A percentile compares a stretch with the other conserved stretches of the same genome.
These are phyloP conservation scores for Globisporangium carolinianum DNA, from an alignment of 352 stramenopile genomes.

Conservation along the genomic window DNA sequence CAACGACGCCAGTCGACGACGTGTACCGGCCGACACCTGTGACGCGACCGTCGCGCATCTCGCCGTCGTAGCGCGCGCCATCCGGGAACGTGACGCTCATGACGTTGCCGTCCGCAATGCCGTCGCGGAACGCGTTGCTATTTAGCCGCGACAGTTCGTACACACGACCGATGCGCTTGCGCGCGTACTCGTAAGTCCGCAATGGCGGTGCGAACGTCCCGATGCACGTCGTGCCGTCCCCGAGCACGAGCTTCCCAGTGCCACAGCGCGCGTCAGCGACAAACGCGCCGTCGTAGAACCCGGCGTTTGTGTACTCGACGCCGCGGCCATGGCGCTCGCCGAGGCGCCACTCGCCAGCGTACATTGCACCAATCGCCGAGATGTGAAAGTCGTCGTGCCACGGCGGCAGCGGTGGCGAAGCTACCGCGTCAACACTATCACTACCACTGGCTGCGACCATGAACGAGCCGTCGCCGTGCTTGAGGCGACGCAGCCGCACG, in stretches of 20 bases:
- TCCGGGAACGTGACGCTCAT: conserved; percentile 52
- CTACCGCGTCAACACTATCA: not conserved
- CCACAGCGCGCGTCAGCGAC: conserved; percentile 30
- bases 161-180: conserved; percentile 21
- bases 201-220: conserved; percentile 42
- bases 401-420: conserved; percentile 16
- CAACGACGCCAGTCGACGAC: conserved; percentile 52
- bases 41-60: conserved; percentile 53
- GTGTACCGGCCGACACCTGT: conserved; percentile 48
- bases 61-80: conserved; percentile 54
- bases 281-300: conserved; percentile 61
- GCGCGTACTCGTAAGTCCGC: conserved; percentile 32
- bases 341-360: conserved; percentile 39
- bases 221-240: conserved; percentile 38
- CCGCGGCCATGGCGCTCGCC: conserved; percentile 46
- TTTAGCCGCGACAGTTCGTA: conserved; percentile 45
- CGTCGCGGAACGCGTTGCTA: conserved; percentile 38
- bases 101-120: conserved; percentile 35
- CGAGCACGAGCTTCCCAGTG: conserved; percentile 45
- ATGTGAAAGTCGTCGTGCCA: conserved; percentile 61
- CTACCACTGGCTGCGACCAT: conserved; percentile 15
- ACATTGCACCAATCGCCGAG: conserved; percentile 55
- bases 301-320: conserved; percentile 56
- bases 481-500: conserved; percentile 43
- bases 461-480: conserved; percentile 42